Conservation (phyloP, 2,329 filamentous ascomycete species). For the Akanthomyces muscarius region DNA sequence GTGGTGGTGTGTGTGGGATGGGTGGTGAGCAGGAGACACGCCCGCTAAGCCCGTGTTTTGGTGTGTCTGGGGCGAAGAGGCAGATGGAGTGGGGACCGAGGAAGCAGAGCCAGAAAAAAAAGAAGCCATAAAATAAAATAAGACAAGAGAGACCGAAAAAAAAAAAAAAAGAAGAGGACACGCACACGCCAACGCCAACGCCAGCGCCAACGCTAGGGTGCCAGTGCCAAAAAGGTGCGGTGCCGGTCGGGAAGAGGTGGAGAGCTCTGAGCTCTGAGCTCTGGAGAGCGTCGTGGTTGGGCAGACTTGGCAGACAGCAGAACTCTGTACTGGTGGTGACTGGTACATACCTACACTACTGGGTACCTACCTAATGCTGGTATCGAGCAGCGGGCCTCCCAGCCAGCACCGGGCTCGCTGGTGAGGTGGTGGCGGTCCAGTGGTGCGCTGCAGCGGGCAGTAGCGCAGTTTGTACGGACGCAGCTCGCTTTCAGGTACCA, state of each 20-base stretch:
- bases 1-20: not conserved
- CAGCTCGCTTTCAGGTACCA: not conserved
- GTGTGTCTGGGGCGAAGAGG: slow-evolving; percentile 13
- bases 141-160: not conserved
- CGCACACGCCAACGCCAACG: not conserved
- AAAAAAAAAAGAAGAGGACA: not conserved
- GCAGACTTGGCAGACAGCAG: not conserved
- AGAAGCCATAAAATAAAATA: not conserved
- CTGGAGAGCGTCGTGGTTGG: not conserved
- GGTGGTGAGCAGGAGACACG: slow-evolving; percentile 8
- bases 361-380: too few species aligned
- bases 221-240: not conserved
- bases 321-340: not conserved
- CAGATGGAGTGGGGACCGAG: slow-evolving; percentile 4
- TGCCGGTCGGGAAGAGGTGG: not conserved
- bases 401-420: not conserved
- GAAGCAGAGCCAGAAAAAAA: too few species aligned
- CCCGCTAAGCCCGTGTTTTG: slow-evolving; percentile 14
- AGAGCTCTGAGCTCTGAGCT: not conserved
- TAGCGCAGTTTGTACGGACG: not conserved
- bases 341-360: too few species aligned
- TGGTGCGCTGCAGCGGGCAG: slow-evolving; percentile 4
- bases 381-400: not conserved
- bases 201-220: not conserved
- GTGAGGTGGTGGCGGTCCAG: slow-evolving; percentile 4